phyloP scores from a whole-genome alignment of 1,139 yeast species.

The Kodamaea sp. region DNA sequence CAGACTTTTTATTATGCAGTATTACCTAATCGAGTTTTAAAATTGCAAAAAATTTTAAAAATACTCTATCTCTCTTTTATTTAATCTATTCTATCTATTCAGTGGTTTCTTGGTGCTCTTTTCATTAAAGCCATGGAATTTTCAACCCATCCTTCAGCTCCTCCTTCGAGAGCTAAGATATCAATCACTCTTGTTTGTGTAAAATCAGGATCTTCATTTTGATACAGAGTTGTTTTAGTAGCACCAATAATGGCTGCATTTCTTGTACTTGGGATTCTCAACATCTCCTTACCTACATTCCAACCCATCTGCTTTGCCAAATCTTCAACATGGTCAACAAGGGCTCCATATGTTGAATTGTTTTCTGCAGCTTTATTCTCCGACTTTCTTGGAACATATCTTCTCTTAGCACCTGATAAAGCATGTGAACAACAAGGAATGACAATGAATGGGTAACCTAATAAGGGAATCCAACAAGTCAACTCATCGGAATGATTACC shows the following conservation, averaged over 20 bases:
- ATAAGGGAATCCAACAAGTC: slow-evolving; percentile 91
- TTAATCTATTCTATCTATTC: background rate
- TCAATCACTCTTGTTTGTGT: slow-evolving; percentile 47
- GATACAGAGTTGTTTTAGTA: slow-evolving; percentile 22
- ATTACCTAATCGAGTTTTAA: background rate
- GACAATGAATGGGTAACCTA: slow-evolving; percentile 83
- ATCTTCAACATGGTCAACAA: slow-evolving; percentile 80
- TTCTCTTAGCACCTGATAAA: slow-evolving; percentile 66
- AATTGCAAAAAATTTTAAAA: too few species aligned
- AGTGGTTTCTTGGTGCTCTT: slow-evolving; percentile 35
- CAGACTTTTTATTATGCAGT: background rate
- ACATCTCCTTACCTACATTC: slow-evolving; percentile 79
- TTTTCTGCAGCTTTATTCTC: slow-evolving; percentile 4
- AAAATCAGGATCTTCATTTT: slow-evolving; percentile 25
- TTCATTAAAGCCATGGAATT: slow-evolving; percentile 66
- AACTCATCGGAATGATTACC: slow-evolving; percentile 96
- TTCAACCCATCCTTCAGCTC: slow-evolving; percentile 89
- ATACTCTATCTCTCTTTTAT: background rate
- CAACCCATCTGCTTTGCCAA: slow-evolving; percentile 72
- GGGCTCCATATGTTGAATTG: slow-evolving; percentile 68
- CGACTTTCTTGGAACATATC: slow-evolving; percentile 50
- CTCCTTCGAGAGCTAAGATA: slow-evolving; percentile 69
- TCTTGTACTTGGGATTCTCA: slow-evolving; percentile 91
- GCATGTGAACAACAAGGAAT: slow-evolving; percentile 96
- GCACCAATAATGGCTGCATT: slow-evolving; percentile 86